Evolutionary conservation across 768 basidiomycete genomes (phyloP).

Genomic region (Pisolithus marmoratus): DNA sequence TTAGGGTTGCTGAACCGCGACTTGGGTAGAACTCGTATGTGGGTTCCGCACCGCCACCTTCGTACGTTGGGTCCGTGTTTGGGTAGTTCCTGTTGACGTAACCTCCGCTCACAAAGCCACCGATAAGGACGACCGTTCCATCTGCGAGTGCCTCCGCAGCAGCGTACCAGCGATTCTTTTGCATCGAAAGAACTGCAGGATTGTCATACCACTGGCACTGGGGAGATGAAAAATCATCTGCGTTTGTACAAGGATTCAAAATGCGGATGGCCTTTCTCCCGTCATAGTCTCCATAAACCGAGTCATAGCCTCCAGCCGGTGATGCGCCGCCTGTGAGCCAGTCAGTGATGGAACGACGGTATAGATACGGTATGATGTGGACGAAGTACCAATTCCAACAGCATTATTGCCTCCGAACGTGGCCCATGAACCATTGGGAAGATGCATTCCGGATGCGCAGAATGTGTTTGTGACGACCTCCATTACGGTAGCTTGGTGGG

Average conservation of each 20-base stretch:
- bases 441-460: constrained; percentile 76
- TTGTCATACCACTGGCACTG: constrained; percentile 71
- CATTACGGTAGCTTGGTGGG: constrained; percentile 15
- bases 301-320: constrained; percentile 37
- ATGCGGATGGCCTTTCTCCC: constrained; percentile 77
- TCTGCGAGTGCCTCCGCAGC: constrained; percentile 65
- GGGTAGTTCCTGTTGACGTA: constrained; percentile 72
- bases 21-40: constrained; percentile 80
- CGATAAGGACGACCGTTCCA: constrained; percentile 73
- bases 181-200: constrained; percentile 54
- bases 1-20: constrained; percentile 41
- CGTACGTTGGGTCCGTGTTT: constrained; percentile 52
- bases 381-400: constrained; percentile 38
- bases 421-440: constrained; percentile 69
- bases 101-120: constrained; percentile 69
- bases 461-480: constrained; percentile 61
- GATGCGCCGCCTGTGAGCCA: constrained; percentile 30
- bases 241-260: constrained; percentile 60
- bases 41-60: constrained; percentile 68
- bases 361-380: background rate
- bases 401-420: constrained; percentile 76
- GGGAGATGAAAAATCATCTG: constrained; percentile 38
- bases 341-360: constrained; percentile 21
- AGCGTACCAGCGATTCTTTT: constrained; percentile 69
- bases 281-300: constrained; percentile 70